Evolutionary conservation across 108 stramenopile genomes (phyloP), one percentile per base, ranked within the genome.

Genomic region (Fragilaria radians): DNA sequence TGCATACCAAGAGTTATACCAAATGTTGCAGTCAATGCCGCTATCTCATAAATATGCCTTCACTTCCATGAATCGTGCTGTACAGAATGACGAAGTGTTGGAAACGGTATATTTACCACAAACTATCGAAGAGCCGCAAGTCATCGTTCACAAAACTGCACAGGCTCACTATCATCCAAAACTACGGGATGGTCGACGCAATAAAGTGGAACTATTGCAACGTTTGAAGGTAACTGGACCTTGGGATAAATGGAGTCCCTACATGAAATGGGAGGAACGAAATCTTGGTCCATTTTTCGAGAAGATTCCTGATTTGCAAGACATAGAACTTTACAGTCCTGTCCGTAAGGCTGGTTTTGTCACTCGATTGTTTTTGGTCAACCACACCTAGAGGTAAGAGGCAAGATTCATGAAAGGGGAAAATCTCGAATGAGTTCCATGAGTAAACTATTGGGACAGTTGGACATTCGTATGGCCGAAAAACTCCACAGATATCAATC

Each of bases 71-170:
- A 31, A 30, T 18, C 54, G 54, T 22, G 28, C 23, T 28, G 30
- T 23, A 9, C 7, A 30, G 27, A 28, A 17, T 23, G 23, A 55
- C 19, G 54, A 55, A 30, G 54, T 30, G 11, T 31, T 55, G 54
- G 27, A 22, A 9, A 28, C 26, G n/a, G 50, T 7, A 51, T 25
- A 19, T 7, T 21, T 9, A 21, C 23, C 50, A 9, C 23, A 51
- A 7, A 5, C 50, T 5, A 25, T 51, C 7, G 50, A 56, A 59
- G 58, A 59, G 46, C 58, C 58, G 23, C 58, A 59, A 59, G 28
- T 59, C 11, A 29, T 47, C 11, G 49, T 59, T 59, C 58, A 59
- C 25, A 45, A 26, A 47, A 59, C 58, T 7, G 42, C 58, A 17
- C 7, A 22, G 14, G 58, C 48, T 9, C 11, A 9, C 4, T 59